These are phyloP conservation scores for Warburgia ugandensis DNA, from an alignment of 164 flowering plant species.

Conservation along the genomic window DNA sequence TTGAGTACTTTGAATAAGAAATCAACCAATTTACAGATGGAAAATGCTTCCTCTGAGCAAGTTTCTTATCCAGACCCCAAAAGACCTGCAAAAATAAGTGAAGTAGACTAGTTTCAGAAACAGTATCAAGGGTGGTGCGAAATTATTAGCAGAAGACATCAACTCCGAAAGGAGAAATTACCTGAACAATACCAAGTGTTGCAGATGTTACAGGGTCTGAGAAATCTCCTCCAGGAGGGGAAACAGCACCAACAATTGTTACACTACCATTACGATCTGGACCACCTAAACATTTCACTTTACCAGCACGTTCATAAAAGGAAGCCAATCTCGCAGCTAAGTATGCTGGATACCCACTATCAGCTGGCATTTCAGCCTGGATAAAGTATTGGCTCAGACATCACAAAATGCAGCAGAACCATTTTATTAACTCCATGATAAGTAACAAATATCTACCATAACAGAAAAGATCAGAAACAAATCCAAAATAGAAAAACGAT, in stretches of 20 bases:
- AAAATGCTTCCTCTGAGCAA: slow-evolving; percentile 99
- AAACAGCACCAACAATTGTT: slow-evolving; percentile 99
- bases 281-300: slow-evolving; percentile 96
- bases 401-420: too few species aligned
- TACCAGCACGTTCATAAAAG: slow-evolving; percentile 98
- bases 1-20: slow-evolving; percentile 91
- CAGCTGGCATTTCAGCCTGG: slow-evolving; percentile 97
- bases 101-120: too few species aligned
- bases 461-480: too few species aligned
- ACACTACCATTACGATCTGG: slow-evolving; percentile 99
- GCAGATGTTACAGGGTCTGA: slow-evolving; percentile 99
- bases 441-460: too few species aligned
- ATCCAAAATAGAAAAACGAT: too few species aligned
- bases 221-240: slow-evolving; percentile 99
- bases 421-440: too few species aligned
- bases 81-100: too few species aligned
- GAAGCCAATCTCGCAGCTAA: slow-evolving; percentile 97
- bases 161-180: slow-evolving; percentile 13
- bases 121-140: too few species aligned
- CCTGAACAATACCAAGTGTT: slow-evolving; percentile 98
- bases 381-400: too few species aligned
- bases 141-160: too few species aligned
- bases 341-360: slow-evolving; percentile 99
- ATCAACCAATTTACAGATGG: slow-evolving; percentile 99
- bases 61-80: slow-evolving; percentile 99